phyloP scores from a whole-genome alignment of 2,329 filamentous ascomycete species.

The Aureobasidium sp. region DNA sequence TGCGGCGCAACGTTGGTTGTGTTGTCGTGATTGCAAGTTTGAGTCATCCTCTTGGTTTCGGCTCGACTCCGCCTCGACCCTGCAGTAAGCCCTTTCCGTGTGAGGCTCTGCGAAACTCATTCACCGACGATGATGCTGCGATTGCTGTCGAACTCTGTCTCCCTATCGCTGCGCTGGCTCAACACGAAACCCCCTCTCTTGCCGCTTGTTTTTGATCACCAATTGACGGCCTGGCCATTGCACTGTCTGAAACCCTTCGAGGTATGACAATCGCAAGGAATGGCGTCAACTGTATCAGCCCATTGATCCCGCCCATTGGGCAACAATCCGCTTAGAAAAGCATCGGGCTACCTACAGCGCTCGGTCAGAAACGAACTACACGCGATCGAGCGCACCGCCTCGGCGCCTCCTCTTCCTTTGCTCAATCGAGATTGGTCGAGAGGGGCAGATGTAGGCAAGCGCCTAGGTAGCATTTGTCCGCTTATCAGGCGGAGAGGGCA shows the following conservation, averaged over 20 bases:
- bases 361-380: constrained; percentile 12
- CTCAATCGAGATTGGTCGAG: constrained; percentile 9
- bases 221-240: neutral
- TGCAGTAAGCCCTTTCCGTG: constrained; percentile 8
- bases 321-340: constrained; percentile 11
- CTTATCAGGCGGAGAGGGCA: constrained; percentile 10
- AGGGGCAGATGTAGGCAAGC: constrained; percentile 10
- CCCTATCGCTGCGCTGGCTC: neutral
- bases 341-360: constrained; percentile 6
- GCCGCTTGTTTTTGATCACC: neutral
- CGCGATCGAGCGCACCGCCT: constrained; percentile 12
- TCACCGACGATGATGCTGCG: constrained; percentile 10
- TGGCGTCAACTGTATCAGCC: constrained; percentile 12
- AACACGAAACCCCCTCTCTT: constrained; percentile 12
- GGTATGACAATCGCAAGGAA: constrained; percentile 4
- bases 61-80: constrained; percentile 10
- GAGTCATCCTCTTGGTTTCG: constrained; percentile 12
- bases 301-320: constrained; percentile 10
- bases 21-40: constrained; percentile 11
- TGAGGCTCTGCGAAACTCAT: constrained; percentile 12
- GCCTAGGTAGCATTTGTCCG: constrained; percentile 9
- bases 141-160: neutral
- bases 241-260: constrained; percentile 1
- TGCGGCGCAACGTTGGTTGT: constrained; percentile 13
- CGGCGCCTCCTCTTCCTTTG: constrained; percentile 5